Conservation (phyloP, 148 eudicot genomes). For the Agrostemma githago region DNA sequence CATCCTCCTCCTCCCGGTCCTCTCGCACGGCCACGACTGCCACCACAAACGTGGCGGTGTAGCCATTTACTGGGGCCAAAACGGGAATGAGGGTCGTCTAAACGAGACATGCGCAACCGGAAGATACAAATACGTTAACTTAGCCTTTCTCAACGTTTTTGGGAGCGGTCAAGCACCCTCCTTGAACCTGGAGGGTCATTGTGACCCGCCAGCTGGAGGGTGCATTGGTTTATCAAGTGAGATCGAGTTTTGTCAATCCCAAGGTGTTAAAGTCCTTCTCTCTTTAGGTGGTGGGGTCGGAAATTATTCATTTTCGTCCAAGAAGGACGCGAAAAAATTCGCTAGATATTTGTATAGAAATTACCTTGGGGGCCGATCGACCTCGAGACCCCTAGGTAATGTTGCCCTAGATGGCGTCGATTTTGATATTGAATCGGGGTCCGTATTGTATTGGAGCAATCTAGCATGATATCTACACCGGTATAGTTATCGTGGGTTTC, state of each 20-base stretch:
- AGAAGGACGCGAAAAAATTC: slow-evolving; percentile 29
- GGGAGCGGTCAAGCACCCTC: slow-evolving; percentile 43
- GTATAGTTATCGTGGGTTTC: background rate
- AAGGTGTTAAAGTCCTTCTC: slow-evolving; percentile 27
- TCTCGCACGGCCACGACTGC: slow-evolving; percentile 13
- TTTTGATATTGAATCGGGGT: slow-evolving; percentile 43
- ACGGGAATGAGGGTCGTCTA: slow-evolving; percentile 37
- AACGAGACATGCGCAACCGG: slow-evolving; percentile 46
- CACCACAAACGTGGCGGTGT: slow-evolving; percentile 25
- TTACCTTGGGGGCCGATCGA: slow-evolving; percentile 32
- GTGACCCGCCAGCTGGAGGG: slow-evolving; percentile 38
- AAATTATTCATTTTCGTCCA: slow-evolving; percentile 26
- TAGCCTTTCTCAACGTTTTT: slow-evolving; percentile 41
- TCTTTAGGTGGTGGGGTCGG: slow-evolving; percentile 31
- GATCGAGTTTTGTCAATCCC: slow-evolving; percentile 33
- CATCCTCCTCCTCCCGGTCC: slow-evolving; percentile 28
- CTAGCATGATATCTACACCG: slow-evolving; percentile 26
- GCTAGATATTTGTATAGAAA: slow-evolving; percentile 32
- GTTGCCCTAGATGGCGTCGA: slow-evolving; percentile 41
- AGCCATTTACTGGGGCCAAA: slow-evolving; percentile 51
- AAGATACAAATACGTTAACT: slow-evolving; percentile 36
- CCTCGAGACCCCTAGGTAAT: slow-evolving; percentile 35
- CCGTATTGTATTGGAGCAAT: slow-evolving; percentile 34
- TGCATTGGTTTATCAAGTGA: slow-evolving; percentile 33
- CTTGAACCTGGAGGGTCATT: slow-evolving; percentile 45